Percentiles rank a stretch among this genome's conserved stretches.
Conservation (phyloP, 345 rosid species). For the Passiflora organensis region DNA sequence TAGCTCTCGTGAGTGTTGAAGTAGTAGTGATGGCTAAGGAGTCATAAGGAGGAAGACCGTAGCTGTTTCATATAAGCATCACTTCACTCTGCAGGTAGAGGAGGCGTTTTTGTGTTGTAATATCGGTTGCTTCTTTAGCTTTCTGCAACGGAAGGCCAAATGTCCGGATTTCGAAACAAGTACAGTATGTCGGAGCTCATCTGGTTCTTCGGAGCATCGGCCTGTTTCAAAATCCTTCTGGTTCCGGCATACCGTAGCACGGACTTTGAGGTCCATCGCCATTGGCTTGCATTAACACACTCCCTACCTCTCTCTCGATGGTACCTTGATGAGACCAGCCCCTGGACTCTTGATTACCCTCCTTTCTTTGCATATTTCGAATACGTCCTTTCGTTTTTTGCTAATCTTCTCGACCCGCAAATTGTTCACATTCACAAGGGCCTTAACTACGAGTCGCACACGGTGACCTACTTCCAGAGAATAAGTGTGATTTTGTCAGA, state of each 20-base stretch:
- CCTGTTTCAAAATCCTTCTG: slow-evolving; percentile 63
- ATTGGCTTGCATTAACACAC: slow-evolving; percentile 86
- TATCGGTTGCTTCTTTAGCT: too few relatives aligned
- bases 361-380: slow-evolving; percentile 77
- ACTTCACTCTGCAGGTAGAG: too few relatives aligned
- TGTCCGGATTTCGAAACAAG: neutral
- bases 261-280: slow-evolving; percentile 90
- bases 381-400: slow-evolving; percentile 50
- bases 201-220: slow-evolving; percentile 57
- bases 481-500: slow-evolving; percentile 67
- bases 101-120: too few relatives aligned
- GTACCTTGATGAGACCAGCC: slow-evolving; percentile 84
- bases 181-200: slow-evolving; percentile 19
- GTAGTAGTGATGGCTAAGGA: neutral
- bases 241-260: slow-evolving; percentile 80
- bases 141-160: slow-evolving; percentile 6
- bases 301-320: slow-evolving; percentile 75
- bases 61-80: too few relatives aligned
- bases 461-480: slow-evolving; percentile 66
- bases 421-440: slow-evolving; percentile 62
- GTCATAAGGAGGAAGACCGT: too few relatives aligned
- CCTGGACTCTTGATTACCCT: slow-evolving; percentile 95
- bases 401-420: slow-evolving; percentile 54
- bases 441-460: slow-evolving; percentile 42
- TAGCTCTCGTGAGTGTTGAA: neutral